Evolutionary conservation across 2,329 filamentous ascomycete genomes (phyloP), one percentile per base, ranked within the genome.

Genomic region (Aspergillus fumigatiaffinis): DNA sequence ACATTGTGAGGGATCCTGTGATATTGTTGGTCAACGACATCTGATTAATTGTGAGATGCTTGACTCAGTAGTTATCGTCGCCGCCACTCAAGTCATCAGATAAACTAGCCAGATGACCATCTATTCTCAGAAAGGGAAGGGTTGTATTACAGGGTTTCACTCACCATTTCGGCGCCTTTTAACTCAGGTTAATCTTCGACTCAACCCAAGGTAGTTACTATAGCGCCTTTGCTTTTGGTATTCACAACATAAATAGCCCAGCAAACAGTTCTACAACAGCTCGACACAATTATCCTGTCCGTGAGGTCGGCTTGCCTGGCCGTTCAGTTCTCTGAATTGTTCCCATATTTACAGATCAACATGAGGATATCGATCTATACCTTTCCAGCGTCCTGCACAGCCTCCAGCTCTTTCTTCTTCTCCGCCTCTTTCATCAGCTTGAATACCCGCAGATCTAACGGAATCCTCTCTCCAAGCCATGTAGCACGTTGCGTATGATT

Each of bases 391-490:
- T 42, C 29, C 47, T 53, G 32, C 32, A 52, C 46, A 23, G 28
- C 61, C 46, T 61, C 56, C 52, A 56, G 49, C 29, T 63, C 60
- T 54, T 60, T 50, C 52, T 54, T 57, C 59, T 62, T 65, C 59
- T 66, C 42, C 50, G 51, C 60, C 54, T 69, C 61, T 56, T 65
- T 65, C 63, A 63, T 62, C 54, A 67, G 42, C 57, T 72, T 74
- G 28, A 79, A 76, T 2, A 75, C 0, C 32, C 69, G 63, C 60
- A 77, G 60, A 67, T 79, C 76, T 61, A 79, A 64, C 25, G 76
- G 76, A 53, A 79, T 68, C n/a, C 68, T 65, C n/a, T 79, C 75
- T 4, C 77, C 77, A 62, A 79, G 60, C 77, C 77, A 79, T 12
- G 71, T 72, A 60, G 77, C 77, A 23, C 76, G 67, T 58, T 77